phyloP scores from a whole-genome alignment of 805 yeast genomes.

The Torulaspora gathmanii region DNA sequence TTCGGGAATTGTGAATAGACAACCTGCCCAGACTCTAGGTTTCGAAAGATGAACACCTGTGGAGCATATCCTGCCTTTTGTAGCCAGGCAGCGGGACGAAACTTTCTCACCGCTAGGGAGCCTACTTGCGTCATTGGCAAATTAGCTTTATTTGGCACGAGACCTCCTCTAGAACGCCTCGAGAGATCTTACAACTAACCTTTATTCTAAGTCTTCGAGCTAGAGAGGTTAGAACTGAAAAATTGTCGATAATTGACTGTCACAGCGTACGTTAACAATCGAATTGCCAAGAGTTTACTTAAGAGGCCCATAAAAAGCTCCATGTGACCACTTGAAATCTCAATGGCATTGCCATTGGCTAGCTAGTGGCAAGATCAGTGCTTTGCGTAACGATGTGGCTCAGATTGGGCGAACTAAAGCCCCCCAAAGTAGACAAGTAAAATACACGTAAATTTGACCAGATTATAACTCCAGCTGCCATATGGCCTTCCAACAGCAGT shows the following conservation, averaged over 20 bases:
- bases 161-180: background rate
- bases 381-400: no score
- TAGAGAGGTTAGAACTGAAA: background rate
- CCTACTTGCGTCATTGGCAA: slow-evolving; percentile 1
- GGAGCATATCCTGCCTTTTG: slow-evolving; percentile 65
- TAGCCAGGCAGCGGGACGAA: slow-evolving; percentile 57
- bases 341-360: background rate
- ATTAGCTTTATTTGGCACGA: background rate
- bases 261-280: background rate
- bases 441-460: no score
- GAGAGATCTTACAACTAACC: background rate
- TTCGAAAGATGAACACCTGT: slow-evolving; percentile 76
- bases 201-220: background rate
- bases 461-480: no score
- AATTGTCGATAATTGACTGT: background rate
- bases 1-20: slow-evolving; percentile 80
- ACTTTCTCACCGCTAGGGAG: slow-evolving; percentile 34
- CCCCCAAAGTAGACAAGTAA: no score
- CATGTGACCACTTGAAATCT: background rate
- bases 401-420: no score
- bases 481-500: no score
- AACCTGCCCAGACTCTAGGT: slow-evolving; percentile 85
- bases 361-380: no score
- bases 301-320: background rate
- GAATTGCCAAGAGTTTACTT: background rate